Percentiles rank a stretch among this genome's conserved stretches.
Evolutionary conservation across 2,329 filamentous ascomycete species (phyloP).

Genomic region (Berkeleyomyces rouxiae): DNA sequence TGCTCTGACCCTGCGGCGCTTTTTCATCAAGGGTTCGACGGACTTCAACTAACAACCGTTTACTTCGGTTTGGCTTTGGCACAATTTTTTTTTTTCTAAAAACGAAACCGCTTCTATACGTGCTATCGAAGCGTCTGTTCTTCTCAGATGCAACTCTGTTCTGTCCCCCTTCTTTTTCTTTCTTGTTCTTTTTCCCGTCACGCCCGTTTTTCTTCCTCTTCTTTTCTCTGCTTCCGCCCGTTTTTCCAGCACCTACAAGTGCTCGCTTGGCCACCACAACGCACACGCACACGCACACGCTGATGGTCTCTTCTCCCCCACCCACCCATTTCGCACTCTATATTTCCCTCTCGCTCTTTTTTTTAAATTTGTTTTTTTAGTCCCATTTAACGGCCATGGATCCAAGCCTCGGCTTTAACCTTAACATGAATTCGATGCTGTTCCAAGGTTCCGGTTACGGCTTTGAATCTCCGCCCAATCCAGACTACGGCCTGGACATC

Average conservation of each 20-base stretch:
- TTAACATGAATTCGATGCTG: conserved; percentile 8
- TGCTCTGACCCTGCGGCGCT: too few species aligned
- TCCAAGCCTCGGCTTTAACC: conserved; percentile 5
- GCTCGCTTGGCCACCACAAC: not conserved
- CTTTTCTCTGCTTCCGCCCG: not conserved
- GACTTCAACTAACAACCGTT: too few species aligned
- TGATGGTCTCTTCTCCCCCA: not conserved
- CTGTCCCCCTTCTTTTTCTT: not conserved
- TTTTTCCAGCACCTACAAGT: not conserved
- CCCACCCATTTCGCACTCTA: not conserved
- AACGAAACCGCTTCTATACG: too few species aligned
- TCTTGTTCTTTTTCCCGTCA: not conserved
- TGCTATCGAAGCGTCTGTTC: too few species aligned
- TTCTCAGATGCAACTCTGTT: not conserved
- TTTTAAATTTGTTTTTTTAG: not conserved
- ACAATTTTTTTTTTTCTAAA: too few species aligned
- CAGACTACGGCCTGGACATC: conserved; percentile 9
- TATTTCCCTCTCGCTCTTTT: not conserved
- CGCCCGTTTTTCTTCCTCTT: not conserved
- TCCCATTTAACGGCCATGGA: conserved; percentile 4
- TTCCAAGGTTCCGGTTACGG: conserved; percentile 5
- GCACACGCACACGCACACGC: not conserved
- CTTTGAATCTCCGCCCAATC: conserved; percentile 3
- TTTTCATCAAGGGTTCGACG: too few species aligned
- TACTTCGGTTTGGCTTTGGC: too few species aligned